Conservation (phyloP, 1,284 basidiomycete species). For the Sphaerobolus stellatus region DNA sequence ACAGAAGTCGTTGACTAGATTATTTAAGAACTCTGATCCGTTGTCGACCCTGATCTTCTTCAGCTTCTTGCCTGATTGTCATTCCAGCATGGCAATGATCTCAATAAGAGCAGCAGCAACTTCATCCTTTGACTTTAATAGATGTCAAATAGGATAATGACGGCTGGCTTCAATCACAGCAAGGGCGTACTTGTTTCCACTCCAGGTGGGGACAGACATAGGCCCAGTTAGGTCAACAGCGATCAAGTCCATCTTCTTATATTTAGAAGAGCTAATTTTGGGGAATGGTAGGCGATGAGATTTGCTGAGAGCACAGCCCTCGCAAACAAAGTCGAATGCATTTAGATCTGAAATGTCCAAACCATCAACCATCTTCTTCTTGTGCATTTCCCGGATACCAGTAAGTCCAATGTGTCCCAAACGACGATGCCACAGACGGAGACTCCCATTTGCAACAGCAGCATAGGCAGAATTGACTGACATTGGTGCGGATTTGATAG, state of each 20-base stretch:
- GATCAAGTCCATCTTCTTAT: constrained; percentile 14
- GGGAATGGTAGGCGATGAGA: constrained; percentile 18
- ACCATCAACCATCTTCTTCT: constrained; percentile 15
- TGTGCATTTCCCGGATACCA: constrained; percentile 10
- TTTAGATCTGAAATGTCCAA: constrained; percentile 9
- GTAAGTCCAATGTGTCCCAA: neutral
- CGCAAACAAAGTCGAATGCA: constrained; percentile 17
- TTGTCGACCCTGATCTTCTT: constrained; percentile 18
- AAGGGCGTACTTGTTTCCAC: neutral
- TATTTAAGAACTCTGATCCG: constrained; percentile 16
- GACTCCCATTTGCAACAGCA: constrained; percentile 10
- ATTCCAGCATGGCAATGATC: constrained; percentile 15
- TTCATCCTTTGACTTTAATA: constrained; percentile 1
- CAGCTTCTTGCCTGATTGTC: constrained; percentile 22
- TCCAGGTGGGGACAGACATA: constrained; percentile 1
- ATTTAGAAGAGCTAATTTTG: constrained; percentile 12
- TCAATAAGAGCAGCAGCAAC: neutral
- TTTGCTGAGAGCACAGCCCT: constrained; percentile 19
- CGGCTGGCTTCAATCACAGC: neutral
- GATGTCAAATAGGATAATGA: neutral
- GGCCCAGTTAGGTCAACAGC: constrained; percentile 5
- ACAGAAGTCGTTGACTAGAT: constrained; percentile 8
- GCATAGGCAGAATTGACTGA: no score
- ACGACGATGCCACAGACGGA: constrained; percentile 12
- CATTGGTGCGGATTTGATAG: no score